A percentile compares a stretch with the other conserved stretches of the same genome.
phyloP scores from a whole-genome alignment of 345 rosid species.

The Citrus glauca region DNA sequence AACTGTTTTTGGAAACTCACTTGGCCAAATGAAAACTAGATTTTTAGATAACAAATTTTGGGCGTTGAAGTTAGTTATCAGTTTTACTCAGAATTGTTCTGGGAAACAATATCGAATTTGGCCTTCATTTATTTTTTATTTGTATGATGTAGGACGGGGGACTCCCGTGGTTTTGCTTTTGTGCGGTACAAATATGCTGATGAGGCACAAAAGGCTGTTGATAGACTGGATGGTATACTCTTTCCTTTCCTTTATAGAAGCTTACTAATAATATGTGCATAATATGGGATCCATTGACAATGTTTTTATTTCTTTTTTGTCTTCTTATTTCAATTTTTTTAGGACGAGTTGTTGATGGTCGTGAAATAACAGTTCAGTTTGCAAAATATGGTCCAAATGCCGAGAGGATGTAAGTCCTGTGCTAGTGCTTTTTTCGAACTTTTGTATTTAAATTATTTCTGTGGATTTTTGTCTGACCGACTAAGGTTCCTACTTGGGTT shows the following conservation, averaged over 20 bases:
- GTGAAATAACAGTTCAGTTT: slow-evolving; percentile 93
- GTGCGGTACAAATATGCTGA: slow-evolving; percentile 72
- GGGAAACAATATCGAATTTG: no score
- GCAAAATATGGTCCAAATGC: slow-evolving; percentile 99
- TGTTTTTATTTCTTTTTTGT: background rate
- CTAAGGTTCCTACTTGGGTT: background rate
- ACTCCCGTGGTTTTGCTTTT: slow-evolving; percentile 74
- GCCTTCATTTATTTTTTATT: background rate
- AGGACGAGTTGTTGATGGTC: slow-evolving; percentile 94
- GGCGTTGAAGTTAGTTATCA: no score
- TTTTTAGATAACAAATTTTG: no score
- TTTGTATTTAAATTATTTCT: no score
- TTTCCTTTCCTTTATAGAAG: background rate
- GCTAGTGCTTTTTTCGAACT: no score
- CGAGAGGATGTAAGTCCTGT: slow-evolving; percentile 70
- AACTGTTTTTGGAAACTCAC: no score
- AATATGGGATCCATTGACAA: no score
- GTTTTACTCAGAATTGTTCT: no score
- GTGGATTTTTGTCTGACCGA: no score
- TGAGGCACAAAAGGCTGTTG: slow-evolving; percentile 75
- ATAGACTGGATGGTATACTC: slow-evolving; percentile 57
- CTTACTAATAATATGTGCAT: no score
- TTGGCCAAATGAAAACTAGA: no score
- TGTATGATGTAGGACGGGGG: slow-evolving; percentile 39
- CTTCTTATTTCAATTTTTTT: background rate